phyloP scores from a whole-genome alignment of 2,329 filamentous ascomycete species.

The Neopestalotiopsis rosae region DNA sequence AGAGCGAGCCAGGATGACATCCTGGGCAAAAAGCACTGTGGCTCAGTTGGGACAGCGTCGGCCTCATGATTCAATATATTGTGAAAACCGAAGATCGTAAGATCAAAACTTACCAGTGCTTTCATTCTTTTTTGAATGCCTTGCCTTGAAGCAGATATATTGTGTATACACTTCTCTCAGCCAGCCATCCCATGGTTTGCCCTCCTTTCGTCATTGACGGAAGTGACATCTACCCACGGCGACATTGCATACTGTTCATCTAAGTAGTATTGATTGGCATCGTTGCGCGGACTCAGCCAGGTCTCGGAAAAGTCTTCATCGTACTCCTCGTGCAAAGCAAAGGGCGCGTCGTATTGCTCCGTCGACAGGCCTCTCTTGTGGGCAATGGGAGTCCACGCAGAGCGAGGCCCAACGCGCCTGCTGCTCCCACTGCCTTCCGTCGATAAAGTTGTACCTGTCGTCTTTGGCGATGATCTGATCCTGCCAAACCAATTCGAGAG shows the following conservation, averaged over 20 bases:
- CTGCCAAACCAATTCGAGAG: not conserved
- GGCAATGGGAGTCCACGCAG: not conserved
- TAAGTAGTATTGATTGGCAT: not conserved
- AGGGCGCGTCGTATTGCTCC: not conserved
- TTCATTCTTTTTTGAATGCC: not conserved
- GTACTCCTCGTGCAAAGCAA: not conserved
- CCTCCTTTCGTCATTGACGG: not conserved
- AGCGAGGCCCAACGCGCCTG: not conserved
- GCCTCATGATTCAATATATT: not conserved
- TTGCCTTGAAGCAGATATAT: not conserved
- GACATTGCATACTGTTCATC: not conserved
- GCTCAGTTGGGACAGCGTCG: constrained; percentile 1
- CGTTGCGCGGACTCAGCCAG: not conserved
- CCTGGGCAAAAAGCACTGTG: not conserved
- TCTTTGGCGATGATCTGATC: not conserved
- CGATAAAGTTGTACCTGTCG: not conserved
- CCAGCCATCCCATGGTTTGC: not conserved
- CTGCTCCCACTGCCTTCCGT: not conserved
- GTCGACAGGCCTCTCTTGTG: not conserved
- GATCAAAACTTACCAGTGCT: constrained; percentile 10
- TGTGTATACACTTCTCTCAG: not conserved
- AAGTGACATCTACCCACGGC: not conserved
- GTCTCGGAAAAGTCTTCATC: not conserved
- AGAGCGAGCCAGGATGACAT: not conserved
- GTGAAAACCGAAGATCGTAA: not conserved